Evolutionary conservation across 306 rosid genomes (phyloP).

Genomic region (Medicago lupulina): DNA sequence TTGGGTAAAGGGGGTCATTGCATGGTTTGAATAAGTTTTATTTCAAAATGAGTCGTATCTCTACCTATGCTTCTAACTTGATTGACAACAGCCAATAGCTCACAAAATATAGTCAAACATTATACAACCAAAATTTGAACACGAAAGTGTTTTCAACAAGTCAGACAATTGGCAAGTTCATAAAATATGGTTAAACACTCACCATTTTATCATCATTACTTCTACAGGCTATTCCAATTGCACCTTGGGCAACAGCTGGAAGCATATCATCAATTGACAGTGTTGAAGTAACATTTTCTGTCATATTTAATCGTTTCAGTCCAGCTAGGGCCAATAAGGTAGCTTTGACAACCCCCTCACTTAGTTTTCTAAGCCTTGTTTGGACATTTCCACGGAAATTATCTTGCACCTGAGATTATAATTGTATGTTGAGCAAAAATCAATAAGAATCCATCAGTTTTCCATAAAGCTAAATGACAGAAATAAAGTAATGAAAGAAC

Average conservation of each 20-base stretch:
- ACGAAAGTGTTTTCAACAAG: slow-evolving; percentile 1
- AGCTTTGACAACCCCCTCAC: slow-evolving; percentile 90
- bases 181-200: slow-evolving; percentile 27
- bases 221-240: slow-evolving; percentile 60
- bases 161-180: slow-evolving; percentile 7
- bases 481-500: slow-evolving; percentile 2
- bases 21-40: background rate
- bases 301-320: slow-evolving; percentile 75
- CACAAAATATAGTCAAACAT: background rate
- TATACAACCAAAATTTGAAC: background rate
- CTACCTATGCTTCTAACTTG: too few species aligned
- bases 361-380: slow-evolving; percentile 81
- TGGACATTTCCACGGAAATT: slow-evolving; percentile 98
- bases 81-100: background rate
- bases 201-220: slow-evolving; percentile 75
- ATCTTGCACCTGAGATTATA: slow-evolving; percentile 74
- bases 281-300: slow-evolving; percentile 52
- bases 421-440: slow-evolving; percentile 5
- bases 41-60: too few species aligned
- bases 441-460: slow-evolving; percentile 21
- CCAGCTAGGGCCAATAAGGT: slow-evolving; percentile 97
- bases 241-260: slow-evolving; percentile 65
- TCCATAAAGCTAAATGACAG: slow-evolving; percentile 11
- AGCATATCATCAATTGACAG: slow-evolving; percentile 61
- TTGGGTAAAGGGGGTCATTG: background rate